phyloP scores from a whole-genome alignment of 345 rosid genomes.

The Stellera chamaejasme region DNA sequence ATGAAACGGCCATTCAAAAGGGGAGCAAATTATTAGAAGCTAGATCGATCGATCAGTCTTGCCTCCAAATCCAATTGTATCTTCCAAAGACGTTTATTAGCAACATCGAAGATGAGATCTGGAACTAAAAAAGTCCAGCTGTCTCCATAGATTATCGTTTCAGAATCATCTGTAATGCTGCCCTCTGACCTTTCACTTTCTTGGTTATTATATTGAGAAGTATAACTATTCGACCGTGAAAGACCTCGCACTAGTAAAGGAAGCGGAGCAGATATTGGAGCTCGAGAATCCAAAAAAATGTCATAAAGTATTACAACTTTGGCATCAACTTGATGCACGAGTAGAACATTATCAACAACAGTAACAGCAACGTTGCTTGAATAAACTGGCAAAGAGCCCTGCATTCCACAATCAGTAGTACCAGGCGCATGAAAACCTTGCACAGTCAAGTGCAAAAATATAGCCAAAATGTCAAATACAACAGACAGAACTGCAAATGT shows the following conservation, averaged over 20 bases:
- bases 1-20: too few species aligned
- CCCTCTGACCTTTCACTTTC: conserved; percentile 49
- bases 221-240: conserved; percentile 39
- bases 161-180: conserved; percentile 34
- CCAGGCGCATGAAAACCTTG: too few species aligned
- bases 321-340: conserved; percentile 96
- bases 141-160: conserved; percentile 64
- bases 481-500: background rate
- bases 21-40: background rate
- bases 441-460: conserved; percentile 1
- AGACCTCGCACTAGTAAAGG: conserved; percentile 77
- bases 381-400: conserved; percentile 97
- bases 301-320: conserved; percentile 95
- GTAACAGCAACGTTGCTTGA: conserved; percentile 82
- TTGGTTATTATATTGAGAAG: conserved; percentile 36
- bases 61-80: conserved; percentile 86
- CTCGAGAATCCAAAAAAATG: conserved; percentile 82
- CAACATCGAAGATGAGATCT: conserved; percentile 75
- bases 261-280: conserved; percentile 98
- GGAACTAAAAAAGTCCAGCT: conserved; percentile 90
- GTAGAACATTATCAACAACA: conserved; percentile 86
- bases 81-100: conserved; percentile 78
- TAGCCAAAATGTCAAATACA: background rate
- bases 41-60: conserved; percentile 21
- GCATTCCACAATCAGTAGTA: conserved; percentile 4